These are phyloP conservation scores for Myxozyma nipponensis DNA, from an alignment of 805 yeast genomes.

Conservation along the genomic window DNA sequence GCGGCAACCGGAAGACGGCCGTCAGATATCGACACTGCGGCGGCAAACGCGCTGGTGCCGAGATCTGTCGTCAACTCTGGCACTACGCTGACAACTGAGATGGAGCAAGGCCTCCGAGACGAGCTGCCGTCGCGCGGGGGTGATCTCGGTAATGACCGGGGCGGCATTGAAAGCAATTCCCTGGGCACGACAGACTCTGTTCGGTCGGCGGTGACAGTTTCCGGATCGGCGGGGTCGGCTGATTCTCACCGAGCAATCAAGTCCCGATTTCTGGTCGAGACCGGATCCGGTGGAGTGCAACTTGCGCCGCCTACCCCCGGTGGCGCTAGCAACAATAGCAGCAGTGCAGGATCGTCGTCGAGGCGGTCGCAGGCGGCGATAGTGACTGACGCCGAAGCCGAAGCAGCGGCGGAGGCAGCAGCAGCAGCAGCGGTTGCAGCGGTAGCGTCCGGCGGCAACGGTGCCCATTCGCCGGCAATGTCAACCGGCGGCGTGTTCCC, in stretches of 20 bases:
- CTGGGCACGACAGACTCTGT: background rate
- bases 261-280: conserved; percentile 18
- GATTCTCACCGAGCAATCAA: conserved; percentile 17
- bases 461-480: background rate
- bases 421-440: conserved; percentile 28
- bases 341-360: background rate
- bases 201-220: conserved; percentile 4
- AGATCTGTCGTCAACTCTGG: background rate
- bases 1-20: conserved; percentile 2
- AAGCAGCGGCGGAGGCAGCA: conserved; percentile 26
- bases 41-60: background rate
- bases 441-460: conserved; percentile 9
- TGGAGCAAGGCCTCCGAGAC: conserved; percentile 2
- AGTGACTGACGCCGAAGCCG: conserved; percentile 21
- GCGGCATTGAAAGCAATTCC: background rate
- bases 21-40: conserved; percentile 1
- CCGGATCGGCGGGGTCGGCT: conserved; percentile 8
- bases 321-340: background rate
- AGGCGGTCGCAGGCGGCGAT: background rate
- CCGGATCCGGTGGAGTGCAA: background rate
- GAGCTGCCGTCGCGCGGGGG: background rate
- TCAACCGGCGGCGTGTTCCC: conserved; percentile 3
- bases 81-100: background rate
- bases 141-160: background rate
- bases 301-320: conserved; percentile 5